Evolutionary conservation across 208 protist species (phyloP).

Genomic region (Acanthamoeba healyi): DNA sequence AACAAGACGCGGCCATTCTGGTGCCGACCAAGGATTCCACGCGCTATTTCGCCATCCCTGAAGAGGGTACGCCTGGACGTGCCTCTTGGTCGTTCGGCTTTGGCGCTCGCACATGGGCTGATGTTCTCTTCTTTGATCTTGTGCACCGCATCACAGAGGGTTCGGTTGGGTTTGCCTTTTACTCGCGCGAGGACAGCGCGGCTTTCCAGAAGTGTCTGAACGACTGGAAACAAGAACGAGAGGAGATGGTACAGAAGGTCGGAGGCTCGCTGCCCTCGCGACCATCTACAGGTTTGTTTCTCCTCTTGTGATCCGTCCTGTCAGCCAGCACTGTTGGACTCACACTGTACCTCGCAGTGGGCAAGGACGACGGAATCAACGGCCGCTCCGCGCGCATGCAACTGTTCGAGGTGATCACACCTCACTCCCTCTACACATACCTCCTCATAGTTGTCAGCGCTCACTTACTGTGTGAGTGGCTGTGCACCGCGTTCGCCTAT

Average conservation of each 20-base stretch:
- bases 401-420: neutral
- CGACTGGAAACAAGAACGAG: slow-evolving; percentile 34
- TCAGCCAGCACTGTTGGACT: neutral
- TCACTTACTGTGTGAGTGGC: neutral
- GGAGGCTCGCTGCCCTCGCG: slow-evolving; percentile 31
- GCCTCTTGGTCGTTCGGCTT: too few relatives aligned
- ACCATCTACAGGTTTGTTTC: neutral
- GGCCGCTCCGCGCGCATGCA: slow-evolving; percentile 30
- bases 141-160: neutral
- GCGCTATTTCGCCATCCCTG: slow-evolving; percentile 49
- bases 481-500: neutral
- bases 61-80: neutral
- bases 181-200: slow-evolving; percentile 56
- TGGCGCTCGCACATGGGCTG: too few relatives aligned
- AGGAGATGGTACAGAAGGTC: slow-evolving; percentile 61
- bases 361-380: neutral
- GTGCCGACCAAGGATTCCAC: slow-evolving; percentile 34
- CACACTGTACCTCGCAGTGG: neutral
- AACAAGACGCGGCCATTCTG: slow-evolving; percentile 19
- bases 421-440: too few relatives aligned
- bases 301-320: neutral
- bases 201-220: slow-evolving; percentile 46
- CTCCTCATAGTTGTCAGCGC: too few relatives aligned
- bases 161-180: slow-evolving; percentile 42
- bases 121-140: too few relatives aligned